Percentiles rank a stretch among this genome's conserved stretches.
phyloP scores from a whole-genome alignment of 2,329 filamentous ascomycete genomes.

The Aspergillus tamarii region DNA sequence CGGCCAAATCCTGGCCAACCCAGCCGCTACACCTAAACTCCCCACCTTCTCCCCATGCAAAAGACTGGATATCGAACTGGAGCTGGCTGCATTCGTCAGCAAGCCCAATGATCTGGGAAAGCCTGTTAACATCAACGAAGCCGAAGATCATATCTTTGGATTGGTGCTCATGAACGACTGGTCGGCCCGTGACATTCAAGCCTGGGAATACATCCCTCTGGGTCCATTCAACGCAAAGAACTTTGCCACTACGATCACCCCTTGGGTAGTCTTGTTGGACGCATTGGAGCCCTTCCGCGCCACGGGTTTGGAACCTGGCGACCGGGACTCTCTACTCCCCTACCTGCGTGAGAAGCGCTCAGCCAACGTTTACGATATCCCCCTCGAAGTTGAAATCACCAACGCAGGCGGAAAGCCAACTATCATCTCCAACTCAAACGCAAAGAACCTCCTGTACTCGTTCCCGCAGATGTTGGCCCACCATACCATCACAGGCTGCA shows the following conservation, averaged over 20 bases:
- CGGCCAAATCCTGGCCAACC: conserved; percentile 73
- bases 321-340: conserved; percentile 59
- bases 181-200: conserved; percentile 81
- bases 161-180: conserved; percentile 85
- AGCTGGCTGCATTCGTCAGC: conserved; percentile 75
- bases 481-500: conserved; percentile 75
- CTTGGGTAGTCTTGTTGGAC: conserved; percentile 78
- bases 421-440: conserved; percentile 63
- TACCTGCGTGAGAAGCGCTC: conserved; percentile 66
- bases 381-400: conserved; percentile 64
- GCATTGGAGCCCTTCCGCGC: conserved; percentile 71
- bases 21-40: conserved; percentile 62
- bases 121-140: conserved; percentile 64
- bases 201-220: conserved; percentile 81
- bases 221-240: conserved; percentile 86
- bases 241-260: conserved; percentile 75
- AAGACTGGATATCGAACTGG: conserved; percentile 77
- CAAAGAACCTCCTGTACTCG: conserved; percentile 74
- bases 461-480: conserved; percentile 84
- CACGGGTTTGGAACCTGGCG: conserved; percentile 55
- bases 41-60: conserved; percentile 67
- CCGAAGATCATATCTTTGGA: conserved; percentile 74
- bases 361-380: conserved; percentile 68
- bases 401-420: conserved; percentile 54
- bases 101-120: conserved; percentile 66